Base-by-base conservation (phyloP, 306 rosid species). In the Glycyrrhiza uralensis region DNA sequence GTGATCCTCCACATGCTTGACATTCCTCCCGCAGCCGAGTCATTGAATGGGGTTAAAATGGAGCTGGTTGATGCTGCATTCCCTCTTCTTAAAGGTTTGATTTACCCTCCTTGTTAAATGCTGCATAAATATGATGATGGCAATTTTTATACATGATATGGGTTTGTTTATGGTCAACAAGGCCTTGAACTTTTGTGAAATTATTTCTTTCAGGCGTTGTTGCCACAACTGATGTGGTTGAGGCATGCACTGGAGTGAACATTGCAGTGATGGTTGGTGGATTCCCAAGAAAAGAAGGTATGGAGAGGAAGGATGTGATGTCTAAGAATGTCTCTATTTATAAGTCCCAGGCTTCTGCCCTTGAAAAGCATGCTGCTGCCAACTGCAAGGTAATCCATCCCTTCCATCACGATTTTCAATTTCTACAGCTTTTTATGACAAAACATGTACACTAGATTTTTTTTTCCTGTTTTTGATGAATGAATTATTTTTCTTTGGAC, bases 301-400 rank as follows among this genome's bases (percentile, higher is more conserved):
- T 95, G 97, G 99, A 92, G 71, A 89, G 99, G 77, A 95, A 95
- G 72, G 97, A 95, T 39, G 97, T 95, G 73, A 95, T 95, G 99
- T 59, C 97, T 1, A 92, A 91, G 80, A 95, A 95, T 59, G 97
- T 95, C 38, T 87, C 97, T 11, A 95, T 95, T 56, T 95, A 95
- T 59, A 95, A 88, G 88, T 86, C 97, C 19, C 99, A 95, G 76
- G 99, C 99, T 77, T 92, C 97, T 60, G 97, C 97, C 23, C 93
- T 95, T 51, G 96, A 95, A 68, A 78, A 92, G 82, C 90, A 95
- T 54, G 97, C 96, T 36, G 93, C 97, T 77, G 86, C 96, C 19
- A 89, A 95, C 86, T 89, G 96, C 91, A 95, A 95, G 97, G 97
- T 89, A 75, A 38, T 57, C 22, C 12, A 38, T 57, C 22, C 12